Base-by-base conservation (phyloP, 2,329 filamentous ascomycete genomes). In the Dactylellina drechsleri region DNA sequence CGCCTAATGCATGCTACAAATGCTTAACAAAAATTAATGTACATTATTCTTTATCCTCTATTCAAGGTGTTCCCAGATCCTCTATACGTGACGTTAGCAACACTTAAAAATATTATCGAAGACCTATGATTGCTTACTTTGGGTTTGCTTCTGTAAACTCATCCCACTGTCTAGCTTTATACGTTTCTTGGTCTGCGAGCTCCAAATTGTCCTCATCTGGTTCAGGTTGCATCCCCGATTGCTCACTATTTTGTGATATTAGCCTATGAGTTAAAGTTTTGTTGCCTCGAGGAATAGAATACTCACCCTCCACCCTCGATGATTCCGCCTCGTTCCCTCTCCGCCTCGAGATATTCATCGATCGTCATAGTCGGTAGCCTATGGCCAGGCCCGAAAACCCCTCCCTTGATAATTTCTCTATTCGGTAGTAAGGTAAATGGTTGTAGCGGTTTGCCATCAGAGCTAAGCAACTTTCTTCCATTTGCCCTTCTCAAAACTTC, bases 331-430 rank as follows among this genome's bases (percentile, higher is more conserved):
- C 91, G 85, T 78, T 87, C 87, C 80, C 87, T 87, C 84, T 98
- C 95, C 82, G 98, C 94, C 61, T 96, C 95, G 15, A 99, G 85
- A 80, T 98, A 99, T 83, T 99, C 95, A 79, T 99, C 95, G 76
- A 99, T 97, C 0, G 89, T 92, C 95, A 99, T 98, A 2, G 95
- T 98, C 0, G 95, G 95, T 71, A 99, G 84, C 82, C 92, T 97
- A 81, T 99, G 95, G 6, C 95, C 92, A 0, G 92, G 88, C 66
- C 92, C 87, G 82, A 99, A 99, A 0, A 99, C 94, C 1, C 91
- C 91, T 71, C 89, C 86, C 74, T 89, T 87, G 72, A 97, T 82
- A 76, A 92, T 89, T 76, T 92, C 88, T 43, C 95, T 87, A 77
- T 86, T 90, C 72, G 90, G 90, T 3, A 96, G 85, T 20, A 99